phyloP scores from a whole-genome alignment of 306 rosid genomes.

The Carpinus viminea region DNA sequence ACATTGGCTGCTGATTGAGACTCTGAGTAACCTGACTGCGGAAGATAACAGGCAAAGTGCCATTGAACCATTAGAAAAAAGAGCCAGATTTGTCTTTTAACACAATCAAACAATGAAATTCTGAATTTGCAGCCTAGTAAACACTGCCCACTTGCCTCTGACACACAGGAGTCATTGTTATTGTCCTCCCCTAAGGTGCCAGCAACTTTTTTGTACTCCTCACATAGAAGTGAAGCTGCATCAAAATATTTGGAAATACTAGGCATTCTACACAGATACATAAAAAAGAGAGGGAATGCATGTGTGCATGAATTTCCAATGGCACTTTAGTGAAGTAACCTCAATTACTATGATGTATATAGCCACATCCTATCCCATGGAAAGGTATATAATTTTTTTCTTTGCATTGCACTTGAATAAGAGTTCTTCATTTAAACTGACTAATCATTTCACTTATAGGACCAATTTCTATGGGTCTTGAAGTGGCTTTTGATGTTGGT shows the following conservation, averaged over 20 bases:
- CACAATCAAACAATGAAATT: constrained; percentile 4
- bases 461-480: neutral
- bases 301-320: neutral
- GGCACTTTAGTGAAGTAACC: neutral
- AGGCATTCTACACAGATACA: neutral
- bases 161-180: constrained; percentile 27
- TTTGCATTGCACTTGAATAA: neutral
- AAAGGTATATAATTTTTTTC: neutral
- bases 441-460: neutral
- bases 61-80: constrained; percentile 12
- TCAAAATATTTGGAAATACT: neutral
- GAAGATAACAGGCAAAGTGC: constrained; percentile 28
- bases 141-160: constrained; percentile 37
- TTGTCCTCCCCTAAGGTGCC: constrained; percentile 23
- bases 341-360: neutral
- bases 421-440: neutral
- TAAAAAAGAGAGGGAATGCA: neutral
- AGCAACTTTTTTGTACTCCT: constrained; percentile 16
- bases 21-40: constrained; percentile 35
- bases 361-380: neutral
- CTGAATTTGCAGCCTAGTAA: neutral
- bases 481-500: neutral
- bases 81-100: neutral
- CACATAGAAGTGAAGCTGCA: constrained; percentile 32
- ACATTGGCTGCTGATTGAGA: constrained; percentile 29